A percentile compares a stretch with the other conserved stretches of the same genome.
These are phyloP conservation scores for Trypanosoma caninum DNA, from an alignment of 208 protist species.

Conservation along the genomic window DNA sequence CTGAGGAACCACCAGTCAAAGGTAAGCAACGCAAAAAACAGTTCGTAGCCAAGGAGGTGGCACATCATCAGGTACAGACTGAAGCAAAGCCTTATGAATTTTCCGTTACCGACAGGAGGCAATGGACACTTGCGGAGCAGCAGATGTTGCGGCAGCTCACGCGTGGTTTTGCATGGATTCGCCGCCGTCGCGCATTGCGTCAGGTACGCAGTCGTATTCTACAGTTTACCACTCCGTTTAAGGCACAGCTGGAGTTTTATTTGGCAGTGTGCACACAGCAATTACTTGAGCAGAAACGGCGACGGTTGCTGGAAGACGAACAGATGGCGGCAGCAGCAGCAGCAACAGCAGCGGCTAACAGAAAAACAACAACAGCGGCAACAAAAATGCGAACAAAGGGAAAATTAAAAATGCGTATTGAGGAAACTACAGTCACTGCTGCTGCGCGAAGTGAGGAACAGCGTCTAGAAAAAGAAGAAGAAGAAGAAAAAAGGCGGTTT, in stretches of 20 bases:
- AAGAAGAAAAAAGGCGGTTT: conserved; percentile 12
- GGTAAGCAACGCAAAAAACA: background rate
- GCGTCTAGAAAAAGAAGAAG: background rate
- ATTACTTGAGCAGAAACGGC: conserved; percentile 11
- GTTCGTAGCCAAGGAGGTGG: conserved; percentile 10
- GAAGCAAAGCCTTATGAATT: conserved; percentile 17
- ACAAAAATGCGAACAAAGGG: background rate
- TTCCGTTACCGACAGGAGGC: conserved; percentile 1
- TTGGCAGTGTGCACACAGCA: conserved; percentile 33
- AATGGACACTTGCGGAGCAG: conserved; percentile 52
- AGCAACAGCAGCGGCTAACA: background rate
- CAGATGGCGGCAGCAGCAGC: background rate
- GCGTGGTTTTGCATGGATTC: conserved; percentile 50
- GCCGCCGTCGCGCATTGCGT: conserved; percentile 45
- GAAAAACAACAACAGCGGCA: background rate
- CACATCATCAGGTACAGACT: conserved; percentile 1
- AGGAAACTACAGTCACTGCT: background rate
- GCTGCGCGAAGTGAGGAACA: background rate
- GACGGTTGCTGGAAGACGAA: background rate
- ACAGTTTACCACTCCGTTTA: conserved; percentile 57
- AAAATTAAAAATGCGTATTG: background rate
- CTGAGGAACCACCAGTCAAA: background rate
- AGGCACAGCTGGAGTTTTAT: conserved; percentile 59
- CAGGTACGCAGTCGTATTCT: conserved; percentile 51
- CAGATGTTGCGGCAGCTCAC: conserved; percentile 77